A percentile compares a stretch with the other conserved stretches of the same genome.
These are phyloP conservation scores for Phytophthora crassamura DNA, from an alignment of 352 stramenopile species.

Conservation along the genomic window DNA sequence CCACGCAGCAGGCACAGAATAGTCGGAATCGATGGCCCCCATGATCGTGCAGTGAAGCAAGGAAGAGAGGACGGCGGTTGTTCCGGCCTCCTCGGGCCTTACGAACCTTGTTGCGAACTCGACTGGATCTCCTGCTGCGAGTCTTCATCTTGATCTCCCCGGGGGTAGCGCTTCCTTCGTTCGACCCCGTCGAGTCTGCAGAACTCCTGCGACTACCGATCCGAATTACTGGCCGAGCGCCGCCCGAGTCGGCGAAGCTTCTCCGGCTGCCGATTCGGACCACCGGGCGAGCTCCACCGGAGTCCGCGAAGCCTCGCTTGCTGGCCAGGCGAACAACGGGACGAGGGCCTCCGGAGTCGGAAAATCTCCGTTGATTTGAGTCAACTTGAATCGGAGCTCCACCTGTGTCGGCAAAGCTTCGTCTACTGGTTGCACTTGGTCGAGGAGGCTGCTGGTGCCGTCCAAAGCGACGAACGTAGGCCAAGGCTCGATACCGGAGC, in stretches of 20 bases:
- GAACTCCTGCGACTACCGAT: slow-evolving; percentile 12
- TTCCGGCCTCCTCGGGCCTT: not conserved
- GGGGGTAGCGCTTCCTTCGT: not conserved
- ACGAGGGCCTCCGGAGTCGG: not conserved
- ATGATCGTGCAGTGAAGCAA: slow-evolving; percentile 16
- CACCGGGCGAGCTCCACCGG: not conserved
- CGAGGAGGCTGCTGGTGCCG: slow-evolving; percentile 7
- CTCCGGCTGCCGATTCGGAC: not conserved
- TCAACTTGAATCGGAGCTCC: slow-evolving; percentile 1
- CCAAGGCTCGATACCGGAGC: slow-evolving; percentile 32
- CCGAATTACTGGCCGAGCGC: slow-evolving; percentile 5
- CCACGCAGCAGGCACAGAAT: slow-evolving; percentile 20
- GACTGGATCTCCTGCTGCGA: slow-evolving; percentile 13
- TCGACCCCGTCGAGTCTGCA: slow-evolving; percentile 13
- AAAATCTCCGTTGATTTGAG: slow-evolving; percentile 3
- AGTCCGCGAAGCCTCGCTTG: slow-evolving; percentile 8
- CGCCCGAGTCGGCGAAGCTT: slow-evolving; percentile 4
- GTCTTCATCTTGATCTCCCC: slow-evolving; percentile 16
- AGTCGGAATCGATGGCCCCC: slow-evolving; percentile 8
- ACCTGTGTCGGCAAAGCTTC: slow-evolving; percentile 13
- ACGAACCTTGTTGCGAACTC: slow-evolving; percentile 10
- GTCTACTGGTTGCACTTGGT: slow-evolving; percentile 12
- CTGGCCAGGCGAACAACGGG: slow-evolving; percentile 1
- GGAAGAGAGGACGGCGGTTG: slow-evolving; percentile 23
- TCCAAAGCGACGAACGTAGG: slow-evolving; percentile 35